Evolutionary conservation across 1,284 basidiomycete genomes (phyloP).

Genomic region (Tilletia horrida): DNA sequence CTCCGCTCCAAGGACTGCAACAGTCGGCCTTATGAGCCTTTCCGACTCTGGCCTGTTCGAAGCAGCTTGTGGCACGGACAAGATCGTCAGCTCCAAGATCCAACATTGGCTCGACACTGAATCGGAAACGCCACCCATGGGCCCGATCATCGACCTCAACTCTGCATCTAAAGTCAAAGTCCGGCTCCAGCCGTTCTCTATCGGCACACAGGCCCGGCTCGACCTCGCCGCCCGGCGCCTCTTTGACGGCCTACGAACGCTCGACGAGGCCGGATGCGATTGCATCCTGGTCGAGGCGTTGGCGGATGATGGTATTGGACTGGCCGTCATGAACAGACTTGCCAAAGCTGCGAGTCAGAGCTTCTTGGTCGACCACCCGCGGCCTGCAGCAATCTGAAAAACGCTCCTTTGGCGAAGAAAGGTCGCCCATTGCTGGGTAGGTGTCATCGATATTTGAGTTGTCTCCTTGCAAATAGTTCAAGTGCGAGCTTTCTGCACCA

Average conservation of each 20-base stretch:
- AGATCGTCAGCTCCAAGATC: neutral
- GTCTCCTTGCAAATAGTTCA: no score
- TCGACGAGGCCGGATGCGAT: conserved; percentile 72
- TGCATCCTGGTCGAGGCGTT: conserved; percentile 85
- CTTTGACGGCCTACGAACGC: conserved; percentile 79
- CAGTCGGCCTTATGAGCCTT: conserved; percentile 69
- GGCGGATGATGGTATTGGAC: conserved; percentile 73
- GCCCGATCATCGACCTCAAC: neutral
- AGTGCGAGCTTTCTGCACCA: no score
- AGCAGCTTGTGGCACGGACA: neutral
- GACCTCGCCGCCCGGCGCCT: conserved; percentile 73
- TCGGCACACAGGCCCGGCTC: conserved; percentile 67
- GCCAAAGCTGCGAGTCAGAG: conserved; percentile 71
- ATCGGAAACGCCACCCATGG: neutral
- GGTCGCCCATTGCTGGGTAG: no score
- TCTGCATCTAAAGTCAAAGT: neutral
- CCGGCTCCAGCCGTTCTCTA: conserved; percentile 54
- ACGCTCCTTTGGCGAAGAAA: no score
- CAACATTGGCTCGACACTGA: neutral
- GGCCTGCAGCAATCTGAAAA: no score
- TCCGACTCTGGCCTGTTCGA: conserved; percentile 56
- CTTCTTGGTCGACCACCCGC: conserved; percentile 22
- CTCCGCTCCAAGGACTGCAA: conserved; percentile 40
- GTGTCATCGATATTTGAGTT: no score
- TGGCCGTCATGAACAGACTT: conserved; percentile 98